These are phyloP conservation scores for Dioscorea alata DNA, from an alignment of 106 monocot genomes.

Conservation along the genomic window DNA sequence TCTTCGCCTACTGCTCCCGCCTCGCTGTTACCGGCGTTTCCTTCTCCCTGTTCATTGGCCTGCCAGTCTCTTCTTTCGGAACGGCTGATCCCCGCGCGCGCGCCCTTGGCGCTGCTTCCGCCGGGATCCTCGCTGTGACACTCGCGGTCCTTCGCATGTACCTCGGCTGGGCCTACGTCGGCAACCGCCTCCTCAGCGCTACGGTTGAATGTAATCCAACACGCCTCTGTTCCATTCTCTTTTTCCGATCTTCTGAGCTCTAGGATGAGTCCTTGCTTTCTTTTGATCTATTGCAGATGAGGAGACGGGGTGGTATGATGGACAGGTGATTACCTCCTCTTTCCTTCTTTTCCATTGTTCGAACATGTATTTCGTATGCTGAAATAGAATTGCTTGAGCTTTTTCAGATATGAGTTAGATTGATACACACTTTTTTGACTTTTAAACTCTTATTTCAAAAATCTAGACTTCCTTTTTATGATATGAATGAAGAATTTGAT, in stretches of 20 bases:
- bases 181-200: constrained; percentile 94
- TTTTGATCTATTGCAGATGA: constrained; percentile 53
- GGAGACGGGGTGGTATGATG: constrained; percentile 99
- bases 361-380: background rate
- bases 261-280: background rate
- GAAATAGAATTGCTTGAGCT: too few species aligned
- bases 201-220: constrained; percentile 74
- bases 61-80: constrained; percentile 80
- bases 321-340: constrained; percentile 40
- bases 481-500: too few species aligned
- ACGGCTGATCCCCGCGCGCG: constrained; percentile 25
- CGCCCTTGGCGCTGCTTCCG: constrained; percentile 43
- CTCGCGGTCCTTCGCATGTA: constrained; percentile 89
- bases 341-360: background rate
- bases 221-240: background rate
- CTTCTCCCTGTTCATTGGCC: constrained; percentile 67
- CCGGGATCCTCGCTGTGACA: constrained; percentile 68
- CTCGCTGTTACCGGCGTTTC: constrained; percentile 52
- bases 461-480: too few species aligned
- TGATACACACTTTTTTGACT: too few species aligned
- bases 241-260: background rate
- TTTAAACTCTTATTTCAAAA: too few species aligned
- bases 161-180: constrained; percentile 96
- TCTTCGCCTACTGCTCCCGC: constrained; percentile 51
- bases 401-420: too few species aligned